phyloP scores from a whole-genome alignment of 1,284 basidiomycete genomes.

The Sanghuangporus weigelae region DNA sequence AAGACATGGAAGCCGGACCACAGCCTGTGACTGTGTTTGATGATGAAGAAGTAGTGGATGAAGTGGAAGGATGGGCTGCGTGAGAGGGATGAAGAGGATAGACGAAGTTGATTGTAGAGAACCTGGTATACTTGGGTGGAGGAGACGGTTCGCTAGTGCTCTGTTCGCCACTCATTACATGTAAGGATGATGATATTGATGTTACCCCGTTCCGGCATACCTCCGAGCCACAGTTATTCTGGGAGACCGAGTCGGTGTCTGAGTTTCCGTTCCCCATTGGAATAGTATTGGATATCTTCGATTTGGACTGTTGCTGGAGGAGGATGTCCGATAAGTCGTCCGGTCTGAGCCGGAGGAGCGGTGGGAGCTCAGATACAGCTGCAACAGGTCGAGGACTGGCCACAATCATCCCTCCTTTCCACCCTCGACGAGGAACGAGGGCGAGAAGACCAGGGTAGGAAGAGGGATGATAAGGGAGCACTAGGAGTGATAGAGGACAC shows the following conservation, averaged over 20 bases:
- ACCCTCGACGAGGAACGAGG: not conserved
- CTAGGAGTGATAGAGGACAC: no score
- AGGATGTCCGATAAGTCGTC: not conserved
- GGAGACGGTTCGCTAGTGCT: not conserved
- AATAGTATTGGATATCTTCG: not conserved
- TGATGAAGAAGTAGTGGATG: slow-evolving; percentile 1
- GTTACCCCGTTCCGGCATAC: not conserved
- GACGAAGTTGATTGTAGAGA: not conserved
- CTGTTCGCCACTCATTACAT: slow-evolving; percentile 2
- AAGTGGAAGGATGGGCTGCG: not conserved
- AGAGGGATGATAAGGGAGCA: not conserved
- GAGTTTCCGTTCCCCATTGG: not conserved
- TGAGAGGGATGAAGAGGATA: not conserved
- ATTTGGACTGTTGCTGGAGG: not conserved
- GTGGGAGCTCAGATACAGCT: not conserved
- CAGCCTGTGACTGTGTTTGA: not conserved
- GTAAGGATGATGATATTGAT: not conserved
- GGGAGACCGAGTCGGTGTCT: not conserved
- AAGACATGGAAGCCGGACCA: no score
- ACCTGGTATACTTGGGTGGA: slow-evolving; percentile 6
- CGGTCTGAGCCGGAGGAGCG: not conserved
- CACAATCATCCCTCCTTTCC: not conserved
- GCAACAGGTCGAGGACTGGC: not conserved
- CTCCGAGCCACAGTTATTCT: not conserved
- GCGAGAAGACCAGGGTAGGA: not conserved